These are phyloP conservation scores for Gaillardinia entomophila DNA, from an alignment of 805 yeast genomes.

Conservation along the genomic window DNA sequence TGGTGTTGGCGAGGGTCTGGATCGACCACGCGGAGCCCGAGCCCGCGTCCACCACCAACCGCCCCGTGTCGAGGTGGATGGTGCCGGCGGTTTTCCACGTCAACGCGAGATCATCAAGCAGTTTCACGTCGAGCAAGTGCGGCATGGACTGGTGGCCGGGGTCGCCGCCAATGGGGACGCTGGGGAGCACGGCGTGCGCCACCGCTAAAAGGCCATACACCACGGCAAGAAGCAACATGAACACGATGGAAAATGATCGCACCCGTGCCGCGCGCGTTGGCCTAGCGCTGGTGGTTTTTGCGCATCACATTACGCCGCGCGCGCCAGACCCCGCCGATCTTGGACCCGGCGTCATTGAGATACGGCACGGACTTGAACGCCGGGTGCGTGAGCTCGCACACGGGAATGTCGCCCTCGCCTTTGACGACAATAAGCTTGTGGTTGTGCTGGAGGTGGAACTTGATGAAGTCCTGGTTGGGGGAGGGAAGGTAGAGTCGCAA, in stretches of 20 bases:
- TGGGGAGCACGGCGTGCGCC: not conserved
- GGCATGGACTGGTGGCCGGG: constrained; percentile 26
- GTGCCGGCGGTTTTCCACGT: constrained; percentile 38
- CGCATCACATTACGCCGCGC: constrained; percentile 51
- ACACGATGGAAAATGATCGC: no score
- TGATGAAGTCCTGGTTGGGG: constrained; percentile 8
- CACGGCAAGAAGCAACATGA: no score
- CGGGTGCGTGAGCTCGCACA: constrained; percentile 43
- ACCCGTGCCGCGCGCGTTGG: no score
- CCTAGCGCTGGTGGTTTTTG: constrained; percentile 4
- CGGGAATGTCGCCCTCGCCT: constrained; percentile 65
- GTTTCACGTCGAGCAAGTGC: constrained; percentile 26
- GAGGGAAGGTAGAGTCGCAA: constrained; percentile 58
- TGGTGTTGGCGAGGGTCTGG: constrained; percentile 14
- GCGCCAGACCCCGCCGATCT: constrained; percentile 53
- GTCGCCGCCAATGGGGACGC: not conserved
- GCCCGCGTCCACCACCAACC: constrained; percentile 33
- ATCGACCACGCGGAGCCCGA: constrained; percentile 44
- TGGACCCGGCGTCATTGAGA: constrained; percentile 33
- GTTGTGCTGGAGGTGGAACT: constrained; percentile 5
- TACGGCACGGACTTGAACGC: constrained; percentile 21
- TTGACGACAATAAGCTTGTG: constrained; percentile 43
- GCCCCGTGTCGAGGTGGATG: constrained; percentile 43
- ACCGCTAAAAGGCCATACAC: not conserved
- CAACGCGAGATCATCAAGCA: constrained; percentile 15